Evolutionary conservation across 495 filamentous ascomycete genomes (phyloP).

Genomic region (Aspergillus bridgeri): DNA sequence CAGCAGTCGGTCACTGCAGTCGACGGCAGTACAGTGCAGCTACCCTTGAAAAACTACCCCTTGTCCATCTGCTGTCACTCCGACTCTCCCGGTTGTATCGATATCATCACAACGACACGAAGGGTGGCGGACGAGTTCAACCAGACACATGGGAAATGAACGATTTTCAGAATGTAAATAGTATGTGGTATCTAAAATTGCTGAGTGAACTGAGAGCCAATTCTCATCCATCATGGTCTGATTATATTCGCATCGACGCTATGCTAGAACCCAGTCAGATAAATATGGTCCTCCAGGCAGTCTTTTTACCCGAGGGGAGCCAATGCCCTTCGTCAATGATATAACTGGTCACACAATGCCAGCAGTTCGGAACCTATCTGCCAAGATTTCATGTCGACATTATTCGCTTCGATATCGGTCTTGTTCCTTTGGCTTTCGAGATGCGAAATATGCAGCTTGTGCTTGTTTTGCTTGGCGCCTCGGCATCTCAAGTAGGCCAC

Average conservation of each 20-base stretch:
- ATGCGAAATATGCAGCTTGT: conserved; percentile 33
- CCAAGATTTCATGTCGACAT: conserved; percentile 29
- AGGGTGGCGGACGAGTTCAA: conserved; percentile 38
- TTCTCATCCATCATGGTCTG: too few species aligned
- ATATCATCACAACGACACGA: conserved; percentile 48
- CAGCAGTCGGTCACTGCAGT: conserved; percentile 42
- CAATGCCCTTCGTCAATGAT: too few species aligned
- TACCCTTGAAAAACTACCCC: conserved; percentile 46
- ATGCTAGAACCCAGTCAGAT: too few species aligned
- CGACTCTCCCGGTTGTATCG: conserved; percentile 49
- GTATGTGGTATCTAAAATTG: too few species aligned
- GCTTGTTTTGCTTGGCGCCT: conserved; percentile 6
- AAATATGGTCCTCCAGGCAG: too few species aligned
- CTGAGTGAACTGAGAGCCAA: background rate
- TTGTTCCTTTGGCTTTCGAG: conserved; percentile 41
- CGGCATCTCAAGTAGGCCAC: conserved; percentile 27
- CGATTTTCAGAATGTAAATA: background rate
- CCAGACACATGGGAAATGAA: conserved; percentile 26
- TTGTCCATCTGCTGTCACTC: conserved; percentile 55
- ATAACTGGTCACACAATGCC: too few species aligned
- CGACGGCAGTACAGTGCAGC: conserved; percentile 39
- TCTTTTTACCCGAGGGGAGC: too few species aligned
- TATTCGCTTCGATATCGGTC: conserved; percentile 29
- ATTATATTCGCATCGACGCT: too few species aligned
- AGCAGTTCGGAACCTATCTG: conserved; percentile 36